Evolutionary conservation across 169 alveolate genomes (phyloP), one percentile per base, ranked within the genome.

Genomic region (Neospora caninum): DNA sequence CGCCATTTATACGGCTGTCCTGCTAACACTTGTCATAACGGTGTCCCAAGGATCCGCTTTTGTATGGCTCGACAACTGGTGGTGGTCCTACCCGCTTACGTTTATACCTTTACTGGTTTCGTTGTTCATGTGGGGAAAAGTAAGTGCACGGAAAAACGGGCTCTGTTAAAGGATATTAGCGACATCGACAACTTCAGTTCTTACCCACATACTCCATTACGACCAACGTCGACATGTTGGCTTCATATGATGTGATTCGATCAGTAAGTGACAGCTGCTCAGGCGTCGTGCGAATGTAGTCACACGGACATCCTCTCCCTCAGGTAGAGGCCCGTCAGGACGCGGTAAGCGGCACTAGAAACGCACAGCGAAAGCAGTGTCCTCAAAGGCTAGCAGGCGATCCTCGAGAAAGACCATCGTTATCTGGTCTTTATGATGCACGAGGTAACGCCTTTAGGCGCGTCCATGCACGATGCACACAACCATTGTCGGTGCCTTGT

Each of bases 1-100:
- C 83, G 92, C 95, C 29, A 92, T 89, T 18, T 92, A 92, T 69
- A 92, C 95, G 43, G 92, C 95, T 27, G 82, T 92, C 49, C 67
- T 92, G 29, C 88, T 92, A 0, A 84, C 42, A 54, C 54, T 67
- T 22, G 89, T 58, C 43, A 36, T 64, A 53, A 83, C 89, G 0
- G 80, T 64, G 41, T 89, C 89, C 39, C 38, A 53, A 9, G 95
- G 89, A 58, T 84, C 93, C 42, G 34, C 70, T 0, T 83, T 49
- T 42, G 45, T 92, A 39, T 92, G 95, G 95, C 45, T 80, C 80
- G 42, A 25, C 53, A 83, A 84, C 49, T 69, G 88, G 41, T 31
- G 53, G 80, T 92, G 92, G 93, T 34, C 95, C 34, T 92, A 92
- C 64, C 88, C 95, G 41, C 88, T 92, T 7, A 92, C 93, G 45